Evolutionary conservation across 345 rosid genomes (phyloP).

Genomic region (Melastoma malabathricum): DNA sequence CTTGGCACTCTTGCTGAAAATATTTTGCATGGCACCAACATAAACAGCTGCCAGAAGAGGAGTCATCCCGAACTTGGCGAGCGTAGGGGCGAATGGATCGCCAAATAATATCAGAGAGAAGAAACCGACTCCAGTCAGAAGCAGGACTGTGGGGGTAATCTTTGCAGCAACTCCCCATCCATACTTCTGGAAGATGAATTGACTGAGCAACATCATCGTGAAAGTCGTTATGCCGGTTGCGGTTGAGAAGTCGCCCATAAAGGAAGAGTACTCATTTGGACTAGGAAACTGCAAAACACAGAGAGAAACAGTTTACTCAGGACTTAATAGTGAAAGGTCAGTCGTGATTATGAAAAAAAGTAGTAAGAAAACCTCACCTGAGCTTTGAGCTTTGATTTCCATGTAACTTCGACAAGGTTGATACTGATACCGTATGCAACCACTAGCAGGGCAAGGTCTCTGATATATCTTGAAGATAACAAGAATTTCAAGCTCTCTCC

Average conservation of each 20-base stretch:
- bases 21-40: slow-evolving; percentile 95
- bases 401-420: slow-evolving; percentile 95
- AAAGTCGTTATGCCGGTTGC: slow-evolving; percentile 84
- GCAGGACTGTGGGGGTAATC: slow-evolving; percentile 88
- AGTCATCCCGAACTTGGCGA: slow-evolving; percentile 73
- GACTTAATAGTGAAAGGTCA: neutral
- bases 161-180: slow-evolving; percentile 97
- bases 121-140: slow-evolving; percentile 85
- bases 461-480: slow-evolving; percentile 72
- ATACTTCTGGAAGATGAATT: slow-evolving; percentile 62
- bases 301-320: neutral
- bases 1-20: slow-evolving; percentile 99
- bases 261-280: slow-evolving; percentile 91
- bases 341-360: neutral
- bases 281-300: slow-evolving; percentile 62
- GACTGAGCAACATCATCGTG: slow-evolving; percentile 92
- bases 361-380: slow-evolving; percentile 39
- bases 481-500: slow-evolving; percentile 97
- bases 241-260: slow-evolving; percentile 98
- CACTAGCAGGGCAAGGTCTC: slow-evolving; percentile 94
- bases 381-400: slow-evolving; percentile 99
- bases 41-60: slow-evolving; percentile 96
- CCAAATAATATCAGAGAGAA: slow-evolving; percentile 79
- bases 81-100: slow-evolving; percentile 51
- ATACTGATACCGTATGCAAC: slow-evolving; percentile 98